Conservation (phyloP, 192 early-diverging fungal species). For the Lunasporangiospora selenospora region DNA sequence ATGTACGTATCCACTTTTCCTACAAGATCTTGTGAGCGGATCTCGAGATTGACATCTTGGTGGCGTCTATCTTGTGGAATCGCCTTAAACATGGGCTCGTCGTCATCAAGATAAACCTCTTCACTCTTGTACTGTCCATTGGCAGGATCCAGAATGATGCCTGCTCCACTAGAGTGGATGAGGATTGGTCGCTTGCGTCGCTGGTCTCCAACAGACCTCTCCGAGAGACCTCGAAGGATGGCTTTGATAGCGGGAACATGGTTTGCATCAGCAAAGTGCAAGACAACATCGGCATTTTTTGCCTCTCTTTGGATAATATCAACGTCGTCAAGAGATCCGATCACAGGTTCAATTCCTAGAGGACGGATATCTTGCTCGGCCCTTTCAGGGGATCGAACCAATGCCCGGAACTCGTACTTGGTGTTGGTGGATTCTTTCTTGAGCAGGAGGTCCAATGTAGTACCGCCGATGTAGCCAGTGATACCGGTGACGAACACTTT, state of each 20-base stretch:
- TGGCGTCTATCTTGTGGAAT: neutral
- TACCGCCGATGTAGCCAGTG: constrained; percentile 9
- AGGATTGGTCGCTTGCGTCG: neutral
- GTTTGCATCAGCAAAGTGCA: constrained; percentile 2
- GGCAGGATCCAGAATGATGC: neutral
- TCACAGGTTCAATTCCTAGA: constrained; percentile 5
- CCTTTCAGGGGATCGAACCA: neutral
- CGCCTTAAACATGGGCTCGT: neutral
- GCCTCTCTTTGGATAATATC: constrained; percentile 1
- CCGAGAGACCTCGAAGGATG: constrained; percentile 10
- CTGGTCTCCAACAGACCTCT: too few species aligned
- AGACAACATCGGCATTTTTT: constrained; percentile 5
- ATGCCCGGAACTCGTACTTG: neutral
- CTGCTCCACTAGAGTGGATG: neutral
- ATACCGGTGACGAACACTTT: constrained; percentile 4
- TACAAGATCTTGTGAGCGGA: neutral
- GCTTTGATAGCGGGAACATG: constrained; percentile 6
- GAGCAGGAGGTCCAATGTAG: neutral
- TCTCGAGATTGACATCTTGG: neutral
- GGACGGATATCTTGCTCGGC: constrained; percentile 6
- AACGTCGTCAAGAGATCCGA: constrained; percentile 3
- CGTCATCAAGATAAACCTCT: neutral
- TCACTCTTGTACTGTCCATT: neutral
- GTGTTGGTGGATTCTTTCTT: neutral
- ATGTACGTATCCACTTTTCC: neutral